These are phyloP conservation scores for Fusarium foetens DNA, from an alignment of 2,329 filamentous ascomycete species.

Conservation along the genomic window DNA sequence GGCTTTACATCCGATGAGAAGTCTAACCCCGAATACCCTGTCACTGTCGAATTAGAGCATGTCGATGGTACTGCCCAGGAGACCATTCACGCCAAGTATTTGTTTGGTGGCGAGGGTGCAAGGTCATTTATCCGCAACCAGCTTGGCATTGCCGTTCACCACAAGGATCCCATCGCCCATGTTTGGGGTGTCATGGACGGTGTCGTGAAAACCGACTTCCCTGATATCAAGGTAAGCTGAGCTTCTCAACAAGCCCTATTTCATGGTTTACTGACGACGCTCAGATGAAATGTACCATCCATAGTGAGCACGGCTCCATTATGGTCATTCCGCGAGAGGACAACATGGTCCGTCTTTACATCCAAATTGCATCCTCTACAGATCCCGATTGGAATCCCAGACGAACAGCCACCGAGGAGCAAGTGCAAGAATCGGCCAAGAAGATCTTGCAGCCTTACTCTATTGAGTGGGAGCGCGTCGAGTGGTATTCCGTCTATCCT, in stretches of 20 bases:
- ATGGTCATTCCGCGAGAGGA: slow-evolving; percentile 82
- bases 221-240: slow-evolving; percentile 73
- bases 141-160: slow-evolving; percentile 75
- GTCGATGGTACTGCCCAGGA: slow-evolving; percentile 77
- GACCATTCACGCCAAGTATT: slow-evolving; percentile 74
- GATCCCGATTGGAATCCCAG: slow-evolving; percentile 70
- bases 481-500: slow-evolving; percentile 82
- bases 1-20: slow-evolving; percentile 69
- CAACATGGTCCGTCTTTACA: slow-evolving; percentile 75
- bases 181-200: slow-evolving; percentile 83
- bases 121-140: slow-evolving; percentile 72
- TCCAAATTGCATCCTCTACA: slow-evolving; percentile 72
- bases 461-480: slow-evolving; percentile 73
- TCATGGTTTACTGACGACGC: slow-evolving; percentile 53
- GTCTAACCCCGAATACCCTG: slow-evolving; percentile 73
- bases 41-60: slow-evolving; percentile 80
- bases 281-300: slow-evolving; percentile 79
- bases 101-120: slow-evolving; percentile 78
- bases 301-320: slow-evolving; percentile 78
- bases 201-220: slow-evolving; percentile 77
- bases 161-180: slow-evolving; percentile 75
- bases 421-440: slow-evolving; percentile 73
- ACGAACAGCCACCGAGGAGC: slow-evolving; percentile 69
- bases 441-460: slow-evolving; percentile 73
- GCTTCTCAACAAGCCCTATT: neutral